Base-by-base conservation (phyloP, 2,329 filamentous ascomycete genomes). In the Pseudocercospora eumusae region DNA sequence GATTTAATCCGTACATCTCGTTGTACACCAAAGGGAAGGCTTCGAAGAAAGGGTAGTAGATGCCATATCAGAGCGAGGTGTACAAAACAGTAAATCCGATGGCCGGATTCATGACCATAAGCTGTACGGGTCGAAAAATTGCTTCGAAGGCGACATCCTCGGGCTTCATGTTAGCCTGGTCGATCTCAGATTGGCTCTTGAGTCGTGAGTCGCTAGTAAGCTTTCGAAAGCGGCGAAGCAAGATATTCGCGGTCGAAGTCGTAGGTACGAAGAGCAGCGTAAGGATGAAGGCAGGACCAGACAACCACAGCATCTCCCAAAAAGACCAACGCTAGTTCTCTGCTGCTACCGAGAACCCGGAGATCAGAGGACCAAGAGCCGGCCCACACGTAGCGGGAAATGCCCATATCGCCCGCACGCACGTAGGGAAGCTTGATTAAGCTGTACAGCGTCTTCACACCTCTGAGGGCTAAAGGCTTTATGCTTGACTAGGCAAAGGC, bases 291-390 rank as follows among this genome's bases (percentile, higher is more conserved):
- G 87, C 71, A 0, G 86, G 86, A 0, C 78, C 81, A 0, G 84
- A 79, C 18, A 83, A 79, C 85, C 85, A 88, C 60, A 89, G 77
- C 59, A 88, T 83, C 69, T 88, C 84, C 79, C 83, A 86, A 10
- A 86, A 76, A 0, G 83, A 83, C 86, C 86, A 89, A n/a, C 85
- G 79, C 86, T 86, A 89, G 36, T 72, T 68, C 73, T 84, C 80
- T 4, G 78, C 81, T 1, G 80, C 79, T 5, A 88, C 85, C 4
- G 83, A 79, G 72, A 85, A 89, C 4, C 85, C 86, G 2, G 81
- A 82, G 4, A 89, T 75, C 0, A 88, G 74, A 3, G 86, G 86
- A 0, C 86, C 86, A 0, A 89, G 78, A 9, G 86, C 84, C 0
- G 82, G 83, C 1, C 71, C 74, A 62, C 74, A 75, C 0, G 76